phyloP scores from a whole-genome alignment of 2,329 filamentous ascomycete genomes.

The Ophiostoma fasciatum region DNA sequence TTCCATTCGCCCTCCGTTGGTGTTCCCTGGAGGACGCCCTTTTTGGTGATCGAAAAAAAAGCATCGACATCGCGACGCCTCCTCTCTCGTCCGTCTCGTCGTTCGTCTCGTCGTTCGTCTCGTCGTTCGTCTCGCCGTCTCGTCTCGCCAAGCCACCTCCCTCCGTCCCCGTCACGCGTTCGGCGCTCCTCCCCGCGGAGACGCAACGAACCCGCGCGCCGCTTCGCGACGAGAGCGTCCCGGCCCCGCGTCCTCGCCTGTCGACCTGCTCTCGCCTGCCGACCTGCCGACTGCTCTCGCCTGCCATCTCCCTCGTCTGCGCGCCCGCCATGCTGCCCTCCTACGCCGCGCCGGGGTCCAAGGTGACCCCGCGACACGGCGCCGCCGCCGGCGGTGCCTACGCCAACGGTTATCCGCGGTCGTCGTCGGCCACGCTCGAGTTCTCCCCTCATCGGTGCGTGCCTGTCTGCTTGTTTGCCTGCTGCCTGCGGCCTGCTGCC shows the following conservation, averaged over 20 bases:
- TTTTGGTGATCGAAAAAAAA: not conserved
- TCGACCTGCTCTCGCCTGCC: too few relatives aligned
- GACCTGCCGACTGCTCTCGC: not conserved
- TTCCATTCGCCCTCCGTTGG: too few relatives aligned
- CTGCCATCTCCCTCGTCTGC: not conserved
- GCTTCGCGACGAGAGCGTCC: too few relatives aligned
- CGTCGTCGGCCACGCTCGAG: slow-evolving; percentile 54
- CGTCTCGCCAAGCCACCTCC: too few relatives aligned
- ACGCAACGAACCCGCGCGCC: too few relatives aligned
- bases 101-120: too few relatives aligned
- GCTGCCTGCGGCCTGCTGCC: not conserved
- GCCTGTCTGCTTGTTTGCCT: not conserved
- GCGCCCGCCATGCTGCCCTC: slow-evolving; percentile 39
- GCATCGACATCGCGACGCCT: not conserved
- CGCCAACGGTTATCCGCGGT: slow-evolving; percentile 69
- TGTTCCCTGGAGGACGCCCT: too few relatives aligned
- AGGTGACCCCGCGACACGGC: slow-evolving; percentile 78
- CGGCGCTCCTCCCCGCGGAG: too few relatives aligned
- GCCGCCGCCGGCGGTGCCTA: slow-evolving; percentile 43
- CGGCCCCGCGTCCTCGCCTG: too few relatives aligned
- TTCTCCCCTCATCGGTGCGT: slow-evolving; percentile 78
- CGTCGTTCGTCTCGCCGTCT: too few relatives aligned
- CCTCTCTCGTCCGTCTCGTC: not conserved
- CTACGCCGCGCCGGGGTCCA: slow-evolving; percentile 38
- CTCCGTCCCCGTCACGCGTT: too few relatives aligned